Percentiles rank a stretch among this genome's conserved stretches.
phyloP scores from a whole-genome alignment of 805 yeast species.

The Starmerella stigmatis region DNA sequence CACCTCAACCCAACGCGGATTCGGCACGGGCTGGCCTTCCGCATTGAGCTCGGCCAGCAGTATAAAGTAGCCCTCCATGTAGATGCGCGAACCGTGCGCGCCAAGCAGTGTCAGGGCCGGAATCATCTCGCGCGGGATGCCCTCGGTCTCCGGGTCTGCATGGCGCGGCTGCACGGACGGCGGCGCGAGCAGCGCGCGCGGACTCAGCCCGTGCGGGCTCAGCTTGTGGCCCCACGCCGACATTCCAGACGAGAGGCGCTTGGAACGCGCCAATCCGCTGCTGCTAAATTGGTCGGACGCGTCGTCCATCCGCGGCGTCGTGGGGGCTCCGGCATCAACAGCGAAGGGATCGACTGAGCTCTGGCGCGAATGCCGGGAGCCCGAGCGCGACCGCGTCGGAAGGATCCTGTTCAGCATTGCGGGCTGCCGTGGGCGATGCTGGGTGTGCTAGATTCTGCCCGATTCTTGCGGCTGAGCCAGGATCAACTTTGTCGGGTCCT shows the following conservation, averaged over 20 bases:
- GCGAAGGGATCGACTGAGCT: not conserved
- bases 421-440: not conserved
- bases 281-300: not conserved
- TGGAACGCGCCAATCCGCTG: not conserved
- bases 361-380: conserved; percentile 2
- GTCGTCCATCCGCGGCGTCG: conserved; percentile 4
- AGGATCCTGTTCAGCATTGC: conserved; percentile 3
- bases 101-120: conserved; percentile 62
- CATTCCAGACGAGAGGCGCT: not conserved
- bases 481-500: not conserved
- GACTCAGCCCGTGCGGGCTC: conserved; percentile 1
- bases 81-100: conserved; percentile 59
- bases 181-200: conserved; percentile 12
- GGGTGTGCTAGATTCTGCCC: not conserved
- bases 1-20: conserved; percentile 82
- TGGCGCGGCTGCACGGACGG: conserved; percentile 6
- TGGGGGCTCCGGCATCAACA: not conserved
- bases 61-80: conserved; percentile 45
- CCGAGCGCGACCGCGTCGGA: conserved; percentile 4
- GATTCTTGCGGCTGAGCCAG: too few species aligned
- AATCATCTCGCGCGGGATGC: conserved; percentile 51
- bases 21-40: conserved; percentile 72
- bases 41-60: conserved; percentile 39
- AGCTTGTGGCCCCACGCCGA: conserved; percentile 2
- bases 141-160: conserved; percentile 16